phyloP scores from a whole-genome alignment of 2,329 filamentous ascomycete species.

The Claviceps africana region DNA sequence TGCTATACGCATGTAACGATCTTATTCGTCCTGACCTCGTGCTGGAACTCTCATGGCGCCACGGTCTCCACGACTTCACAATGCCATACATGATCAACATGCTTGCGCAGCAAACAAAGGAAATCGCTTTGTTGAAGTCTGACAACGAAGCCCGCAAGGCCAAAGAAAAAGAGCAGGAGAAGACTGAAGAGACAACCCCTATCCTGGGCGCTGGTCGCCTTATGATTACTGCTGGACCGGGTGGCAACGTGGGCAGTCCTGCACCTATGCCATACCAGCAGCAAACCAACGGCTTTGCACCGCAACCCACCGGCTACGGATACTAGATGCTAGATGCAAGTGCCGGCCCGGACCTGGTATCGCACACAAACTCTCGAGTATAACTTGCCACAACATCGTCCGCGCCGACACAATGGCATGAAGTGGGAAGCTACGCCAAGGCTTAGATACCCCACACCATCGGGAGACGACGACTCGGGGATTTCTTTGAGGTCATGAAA shows the following conservation, averaged over 20 bases:
- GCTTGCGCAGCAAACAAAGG: slow-evolving; percentile 76
- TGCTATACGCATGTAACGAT: slow-evolving; percentile 97
- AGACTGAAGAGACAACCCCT: slow-evolving; percentile 83
- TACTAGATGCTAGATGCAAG: slow-evolving; percentile 37
- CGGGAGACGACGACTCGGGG: slow-evolving; percentile 9
- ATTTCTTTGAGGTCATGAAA: slow-evolving; percentile 13
- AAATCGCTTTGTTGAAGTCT: slow-evolving; percentile 73
- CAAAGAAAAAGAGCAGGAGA: slow-evolving; percentile 56
- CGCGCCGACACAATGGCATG: neutral
- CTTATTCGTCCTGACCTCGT: slow-evolving; percentile 86
- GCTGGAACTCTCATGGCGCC: slow-evolving; percentile 92
- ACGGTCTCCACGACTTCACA: slow-evolving; percentile 88
- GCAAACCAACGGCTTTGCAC: slow-evolving; percentile 77
- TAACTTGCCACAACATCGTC: neutral
- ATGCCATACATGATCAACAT: slow-evolving; percentile 99
- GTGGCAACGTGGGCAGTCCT: slow-evolving; percentile 33
- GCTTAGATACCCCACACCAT: neutral
- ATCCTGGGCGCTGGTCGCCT: slow-evolving; percentile 80
- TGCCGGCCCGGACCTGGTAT: slow-evolving; percentile 15
- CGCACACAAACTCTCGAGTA: slow-evolving; percentile 4
- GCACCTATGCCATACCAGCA: slow-evolving; percentile 54
- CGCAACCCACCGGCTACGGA: slow-evolving; percentile 72
- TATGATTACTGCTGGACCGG: slow-evolving; percentile 89
- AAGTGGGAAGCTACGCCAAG: neutral
- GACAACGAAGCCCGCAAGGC: slow-evolving; percentile 92